These are phyloP conservation scores for Moesziomyces aphidis DNA, from an alignment of 1,284 basidiomycete genomes.

Conservation along the genomic window DNA sequence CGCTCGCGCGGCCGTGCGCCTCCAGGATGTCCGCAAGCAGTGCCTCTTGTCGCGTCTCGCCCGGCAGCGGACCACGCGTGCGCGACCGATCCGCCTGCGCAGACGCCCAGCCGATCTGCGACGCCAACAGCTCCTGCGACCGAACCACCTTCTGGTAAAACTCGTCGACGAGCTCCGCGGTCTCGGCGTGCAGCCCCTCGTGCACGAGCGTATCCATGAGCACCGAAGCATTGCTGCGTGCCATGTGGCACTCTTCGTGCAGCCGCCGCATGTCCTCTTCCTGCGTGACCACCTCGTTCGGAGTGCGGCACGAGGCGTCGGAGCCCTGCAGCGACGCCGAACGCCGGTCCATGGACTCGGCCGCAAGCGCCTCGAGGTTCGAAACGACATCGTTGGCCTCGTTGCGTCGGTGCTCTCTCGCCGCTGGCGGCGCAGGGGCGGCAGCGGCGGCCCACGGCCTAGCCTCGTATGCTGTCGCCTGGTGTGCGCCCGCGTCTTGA, in stretches of 20 bases:
- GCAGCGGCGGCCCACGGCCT: too few relatives aligned
- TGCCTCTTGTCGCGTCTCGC: constrained; percentile 44
- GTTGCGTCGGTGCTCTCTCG: too few relatives aligned
- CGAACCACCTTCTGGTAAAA: constrained; percentile 43
- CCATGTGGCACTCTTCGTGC: constrained; percentile 58
- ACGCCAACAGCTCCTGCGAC: constrained; percentile 46
- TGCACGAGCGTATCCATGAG: constrained; percentile 47
- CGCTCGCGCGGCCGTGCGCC: constrained; percentile 44
- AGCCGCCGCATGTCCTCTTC: constrained; percentile 52
- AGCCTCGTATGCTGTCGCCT: not conserved
- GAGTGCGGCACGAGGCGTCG: not conserved
- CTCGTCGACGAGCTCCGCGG: constrained; percentile 30
- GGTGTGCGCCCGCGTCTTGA: not conserved
- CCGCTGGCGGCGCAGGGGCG: too few relatives aligned
- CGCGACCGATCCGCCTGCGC: constrained; percentile 45
- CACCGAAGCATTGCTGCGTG: constrained; percentile 46
- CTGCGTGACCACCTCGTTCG: constrained; percentile 12
- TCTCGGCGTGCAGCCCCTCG: constrained; percentile 27
- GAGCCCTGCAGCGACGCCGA: constrained; percentile 10
- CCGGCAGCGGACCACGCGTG: not conserved
- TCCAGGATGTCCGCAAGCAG: constrained; percentile 55
- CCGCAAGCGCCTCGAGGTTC: constrained; percentile 25
- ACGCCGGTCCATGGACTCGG: constrained; percentile 16
- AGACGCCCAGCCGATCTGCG: constrained; percentile 56
- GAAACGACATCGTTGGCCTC: constrained; percentile 17